Conservation (phyloP, 2,329 filamentous ascomycete genomes). For the Ophiostoma montium region DNA sequence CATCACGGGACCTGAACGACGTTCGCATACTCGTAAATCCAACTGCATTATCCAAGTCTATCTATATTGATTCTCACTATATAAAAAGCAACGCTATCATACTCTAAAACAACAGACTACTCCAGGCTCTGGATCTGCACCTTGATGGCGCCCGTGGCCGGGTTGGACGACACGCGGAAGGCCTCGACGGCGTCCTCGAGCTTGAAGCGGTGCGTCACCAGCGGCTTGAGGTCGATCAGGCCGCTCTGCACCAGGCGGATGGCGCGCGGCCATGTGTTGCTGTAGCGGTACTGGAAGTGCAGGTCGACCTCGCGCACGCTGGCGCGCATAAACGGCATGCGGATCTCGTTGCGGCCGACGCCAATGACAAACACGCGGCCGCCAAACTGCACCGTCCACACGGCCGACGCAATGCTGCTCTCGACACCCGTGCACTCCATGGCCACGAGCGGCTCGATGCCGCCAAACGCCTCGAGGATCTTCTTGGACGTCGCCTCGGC, state of each 20-base stretch:
- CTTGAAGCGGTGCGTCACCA: constrained; percentile 79
- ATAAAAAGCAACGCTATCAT: not conserved
- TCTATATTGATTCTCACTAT: not conserved
- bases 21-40: no score
- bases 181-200: constrained; percentile 80
- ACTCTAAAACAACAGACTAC: constrained; percentile 16
- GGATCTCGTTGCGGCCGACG: constrained; percentile 90
- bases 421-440: constrained; percentile 95
- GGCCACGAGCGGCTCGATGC: constrained; percentile 65
- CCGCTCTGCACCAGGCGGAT: constrained; percentile 78
- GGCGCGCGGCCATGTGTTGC: constrained; percentile 89
- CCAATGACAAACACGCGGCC: constrained; percentile 96
- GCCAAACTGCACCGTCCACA: constrained; percentile 86
- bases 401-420: constrained; percentile 70
- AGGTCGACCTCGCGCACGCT: constrained; percentile 87
- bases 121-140: constrained; percentile 75
- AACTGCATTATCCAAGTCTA: not conserved
- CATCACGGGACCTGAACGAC: no score
- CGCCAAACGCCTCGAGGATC: constrained; percentile 53
- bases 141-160: constrained; percentile 82
- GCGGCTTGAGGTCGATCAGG: constrained; percentile 62
- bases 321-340: constrained; percentile 85
- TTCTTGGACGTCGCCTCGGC: constrained; percentile 58
- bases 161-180: constrained; percentile 76
- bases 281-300: constrained; percentile 93